Conservation (phyloP, 1,284 basidiomycete species). For the Inonotus hispidus region DNA sequence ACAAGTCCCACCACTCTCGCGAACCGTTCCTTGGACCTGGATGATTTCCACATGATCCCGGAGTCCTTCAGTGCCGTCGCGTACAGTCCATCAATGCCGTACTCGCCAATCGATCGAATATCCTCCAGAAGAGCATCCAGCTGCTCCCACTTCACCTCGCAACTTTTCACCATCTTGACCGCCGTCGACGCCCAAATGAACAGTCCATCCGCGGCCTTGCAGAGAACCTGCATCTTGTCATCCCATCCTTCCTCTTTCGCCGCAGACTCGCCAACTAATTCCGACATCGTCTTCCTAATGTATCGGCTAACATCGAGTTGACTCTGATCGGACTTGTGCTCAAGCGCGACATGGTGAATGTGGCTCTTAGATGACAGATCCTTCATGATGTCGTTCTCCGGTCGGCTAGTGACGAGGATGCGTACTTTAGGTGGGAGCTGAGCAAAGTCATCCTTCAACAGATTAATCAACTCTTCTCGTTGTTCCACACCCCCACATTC, state of each 20-base stretch:
- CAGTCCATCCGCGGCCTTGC: neutral
- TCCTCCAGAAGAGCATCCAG: neutral
- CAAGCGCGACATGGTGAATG: neutral
- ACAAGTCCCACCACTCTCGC: neutral
- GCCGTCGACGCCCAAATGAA: constrained; percentile 11
- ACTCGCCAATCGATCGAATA: neutral
- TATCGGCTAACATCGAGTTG: neutral
- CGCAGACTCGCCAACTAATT: neutral
- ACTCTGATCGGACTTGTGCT: neutral
- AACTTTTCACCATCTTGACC: neutral
- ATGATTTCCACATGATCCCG: neutral
- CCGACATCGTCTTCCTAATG: neutral
- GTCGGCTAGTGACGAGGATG: neutral
- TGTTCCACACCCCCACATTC: neutral
- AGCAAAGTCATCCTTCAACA: neutral
- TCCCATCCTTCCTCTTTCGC: neutral
- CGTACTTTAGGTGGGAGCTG: neutral
- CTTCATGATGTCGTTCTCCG: neutral
- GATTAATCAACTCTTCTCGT: neutral
- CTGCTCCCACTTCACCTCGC: neutral
- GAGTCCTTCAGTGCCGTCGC: neutral
- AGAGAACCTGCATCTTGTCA: neutral
- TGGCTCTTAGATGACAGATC: neutral
- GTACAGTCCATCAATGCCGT: neutral
- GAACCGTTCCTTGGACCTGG: neutral